A percentile compares a stretch with the other conserved stretches of the same genome.
These are phyloP conservation scores for Terana coerulea DNA, from an alignment of 768 basidiomycete species.

Conservation along the genomic window DNA sequence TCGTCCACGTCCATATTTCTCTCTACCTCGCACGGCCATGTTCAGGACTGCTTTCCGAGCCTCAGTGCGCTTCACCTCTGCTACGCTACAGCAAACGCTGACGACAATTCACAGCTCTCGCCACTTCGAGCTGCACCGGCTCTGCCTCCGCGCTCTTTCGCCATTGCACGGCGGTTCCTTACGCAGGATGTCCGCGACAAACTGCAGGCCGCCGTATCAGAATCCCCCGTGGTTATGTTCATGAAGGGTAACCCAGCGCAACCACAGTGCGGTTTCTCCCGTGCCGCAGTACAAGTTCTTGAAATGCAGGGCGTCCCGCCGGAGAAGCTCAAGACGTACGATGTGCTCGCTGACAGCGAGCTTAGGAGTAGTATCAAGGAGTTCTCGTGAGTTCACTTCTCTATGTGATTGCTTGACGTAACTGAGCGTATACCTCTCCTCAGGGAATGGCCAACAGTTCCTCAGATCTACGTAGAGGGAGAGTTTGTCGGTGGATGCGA, in stretches of 20 bases:
- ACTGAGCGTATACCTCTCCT: background rate
- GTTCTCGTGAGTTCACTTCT: conserved; percentile 71
- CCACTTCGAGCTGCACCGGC: conserved; percentile 17
- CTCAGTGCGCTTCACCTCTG: conserved; percentile 7
- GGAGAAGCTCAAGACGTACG: conserved; percentile 85
- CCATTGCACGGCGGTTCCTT: conserved; percentile 44
- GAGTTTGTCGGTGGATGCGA: conserved; percentile 98
- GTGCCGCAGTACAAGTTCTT: conserved; percentile 89
- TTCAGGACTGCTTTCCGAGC: conserved; percentile 15
- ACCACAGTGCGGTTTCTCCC: conserved; percentile 94
- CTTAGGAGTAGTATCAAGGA: conserved; percentile 88
- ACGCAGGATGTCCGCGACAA: conserved; percentile 57
- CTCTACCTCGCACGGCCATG: conserved; percentile 11
- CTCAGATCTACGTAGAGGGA: conserved; percentile 91
- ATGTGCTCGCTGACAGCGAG: conserved; percentile 85
- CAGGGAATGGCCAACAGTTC: conserved; percentile 98
- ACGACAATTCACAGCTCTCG: background rate
- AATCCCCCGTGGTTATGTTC: conserved; percentile 86
- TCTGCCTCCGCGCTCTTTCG: conserved; percentile 19
- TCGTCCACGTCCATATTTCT: background rate
- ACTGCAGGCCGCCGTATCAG: conserved; percentile 70
- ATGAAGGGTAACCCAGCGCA: conserved; percentile 93
- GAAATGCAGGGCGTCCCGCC: conserved; percentile 76
- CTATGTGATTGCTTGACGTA: background rate
- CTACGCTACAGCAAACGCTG: background rate